A percentile compares a stretch with the other conserved stretches of the same genome.
phyloP scores from a whole-genome alignment of 352 stramenopile genomes.

The Globisporangium cylindrosporum region DNA sequence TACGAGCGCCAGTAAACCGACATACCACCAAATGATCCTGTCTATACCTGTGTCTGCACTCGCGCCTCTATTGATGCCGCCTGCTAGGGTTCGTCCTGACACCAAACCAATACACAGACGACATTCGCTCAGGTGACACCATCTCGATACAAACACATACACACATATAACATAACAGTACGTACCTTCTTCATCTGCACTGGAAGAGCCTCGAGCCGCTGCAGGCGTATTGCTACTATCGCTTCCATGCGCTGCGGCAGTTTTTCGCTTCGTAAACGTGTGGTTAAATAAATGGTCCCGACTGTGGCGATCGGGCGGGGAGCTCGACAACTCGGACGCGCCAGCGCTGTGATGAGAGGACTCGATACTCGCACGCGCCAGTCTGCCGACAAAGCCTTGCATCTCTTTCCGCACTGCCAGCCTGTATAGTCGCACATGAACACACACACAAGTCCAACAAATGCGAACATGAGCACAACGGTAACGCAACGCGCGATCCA shows the following conservation, averaged over 20 bases:
- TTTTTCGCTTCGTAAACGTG: constrained; percentile 18
- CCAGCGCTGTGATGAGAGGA: constrained; percentile 21
- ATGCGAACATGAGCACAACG: background rate
- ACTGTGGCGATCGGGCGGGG: constrained; percentile 10
- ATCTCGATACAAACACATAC: background rate
- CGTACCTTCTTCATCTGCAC: constrained; percentile 1
- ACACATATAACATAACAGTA: background rate
- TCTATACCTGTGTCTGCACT: constrained; percentile 9
- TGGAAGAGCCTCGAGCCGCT: background rate
- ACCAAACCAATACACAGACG: background rate
- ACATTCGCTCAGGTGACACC: background rate
- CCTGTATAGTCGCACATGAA: constrained; percentile 11
- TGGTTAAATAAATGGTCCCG: constrained; percentile 17
- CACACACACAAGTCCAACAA: background rate
- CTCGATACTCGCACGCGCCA: constrained; percentile 54
- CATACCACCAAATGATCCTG: background rate
- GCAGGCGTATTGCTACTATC: background rate
- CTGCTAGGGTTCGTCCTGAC: background rate
- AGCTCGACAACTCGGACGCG: background rate
- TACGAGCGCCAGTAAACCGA: background rate
- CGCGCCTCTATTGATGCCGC: constrained; percentile 21
- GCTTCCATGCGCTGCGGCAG: background rate
- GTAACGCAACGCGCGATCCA: background rate
- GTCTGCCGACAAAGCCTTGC: constrained; percentile 61
- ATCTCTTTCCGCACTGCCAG: constrained; percentile 63